Base-by-base conservation (phyloP, 1,284 basidiomycete genomes). In the Xanthoconium separans region DNA sequence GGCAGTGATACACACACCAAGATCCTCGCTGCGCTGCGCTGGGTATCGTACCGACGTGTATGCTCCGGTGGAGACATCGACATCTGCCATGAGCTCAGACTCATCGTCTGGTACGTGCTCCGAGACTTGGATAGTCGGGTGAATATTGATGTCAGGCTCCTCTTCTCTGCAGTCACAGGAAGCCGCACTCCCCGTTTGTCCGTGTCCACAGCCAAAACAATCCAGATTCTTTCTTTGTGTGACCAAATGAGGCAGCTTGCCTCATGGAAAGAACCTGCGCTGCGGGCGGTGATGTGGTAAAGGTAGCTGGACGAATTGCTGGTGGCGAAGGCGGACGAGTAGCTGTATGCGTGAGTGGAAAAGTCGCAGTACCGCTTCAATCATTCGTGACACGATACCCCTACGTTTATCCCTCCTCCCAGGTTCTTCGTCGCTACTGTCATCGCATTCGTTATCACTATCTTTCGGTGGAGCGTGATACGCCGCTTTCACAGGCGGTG, bases 371-470 rank as follows among this genome's bases (percentile, higher is more conserved):
- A 0, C 71, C 83, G 60, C 91, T 93, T 59, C 89, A 87, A 68
- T 98, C 96, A 53, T 89, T 83, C 2, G 95, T 98, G 58, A 84
- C 79, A 0, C 94, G 41, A 96, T 83, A 54, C 84, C 83, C 57
- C 81, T 81, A 8, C 91, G 80, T 18, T 79, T 82, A 53, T 77
- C 77, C 31, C 93, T 79, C 27, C 3, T 27, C 9, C 78, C 77
- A 50, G 87, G 74, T 59, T 94, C 92, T 66, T 95, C 93, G 55
- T 94, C 92, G 58, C 85, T 89, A 61, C 85, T 87, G 59, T 88
- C 87, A 54, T 90, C 93, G 93, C 94, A 96, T 54, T 94, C 93
- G 22, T 91, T 87, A 27, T 84, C 83, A 20, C 72, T 76, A 24
- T 83, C 81, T 2, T 71, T 70, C 2, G 88, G 81, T 0, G 83